A percentile compares a stretch with the other conserved stretches of the same genome.
Evolutionary conservation across 305 asterid species (phyloP).

Genomic region (Striga hermonthica): DNA sequence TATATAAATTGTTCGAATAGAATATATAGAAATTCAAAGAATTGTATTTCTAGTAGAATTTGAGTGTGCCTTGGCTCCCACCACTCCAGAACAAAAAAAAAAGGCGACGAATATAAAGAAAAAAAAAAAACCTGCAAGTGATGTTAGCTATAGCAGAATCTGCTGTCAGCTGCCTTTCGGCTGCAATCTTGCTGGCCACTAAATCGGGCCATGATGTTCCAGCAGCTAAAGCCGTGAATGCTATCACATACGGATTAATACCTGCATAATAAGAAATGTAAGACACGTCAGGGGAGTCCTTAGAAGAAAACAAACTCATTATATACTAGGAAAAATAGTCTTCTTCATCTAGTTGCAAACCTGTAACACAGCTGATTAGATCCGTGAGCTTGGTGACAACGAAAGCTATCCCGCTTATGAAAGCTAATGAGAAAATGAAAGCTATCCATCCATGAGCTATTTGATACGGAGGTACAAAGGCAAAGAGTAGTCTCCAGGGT

Average conservation of each 20-base stretch:
- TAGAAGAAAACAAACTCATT: too few species aligned
- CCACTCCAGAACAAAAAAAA: slow-evolving; percentile 24
- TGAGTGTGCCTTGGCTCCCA: too few species aligned
- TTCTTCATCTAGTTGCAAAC: slow-evolving; percentile 32
- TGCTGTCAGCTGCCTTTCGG: slow-evolving; percentile 89
- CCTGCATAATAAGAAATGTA: slow-evolving; percentile 33
- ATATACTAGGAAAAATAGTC: background rate
- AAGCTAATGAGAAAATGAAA: slow-evolving; percentile 65
- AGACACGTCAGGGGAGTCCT: background rate
- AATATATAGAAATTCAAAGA: too few species aligned
- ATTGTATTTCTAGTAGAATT: too few species aligned
- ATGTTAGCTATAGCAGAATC: slow-evolving; percentile 97
- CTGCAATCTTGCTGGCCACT: slow-evolving; percentile 97
- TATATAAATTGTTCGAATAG: background rate
- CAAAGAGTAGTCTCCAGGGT: slow-evolving; percentile 86
- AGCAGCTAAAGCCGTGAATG: slow-evolving; percentile 87
- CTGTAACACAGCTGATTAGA: slow-evolving; percentile 83
- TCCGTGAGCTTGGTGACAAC: slow-evolving; percentile 78
- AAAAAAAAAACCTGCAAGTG: slow-evolving; percentile 74
- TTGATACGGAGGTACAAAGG: slow-evolving; percentile 85
- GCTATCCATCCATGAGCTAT: slow-evolving; percentile 97
- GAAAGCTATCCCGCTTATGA: slow-evolving; percentile 87
- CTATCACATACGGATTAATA: slow-evolving; percentile 58
- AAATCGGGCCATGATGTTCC: slow-evolving; percentile 99
- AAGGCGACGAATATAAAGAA: too few species aligned